Conservation (phyloP, 768 basidiomycete species). For the Suillus decipiens region DNA sequence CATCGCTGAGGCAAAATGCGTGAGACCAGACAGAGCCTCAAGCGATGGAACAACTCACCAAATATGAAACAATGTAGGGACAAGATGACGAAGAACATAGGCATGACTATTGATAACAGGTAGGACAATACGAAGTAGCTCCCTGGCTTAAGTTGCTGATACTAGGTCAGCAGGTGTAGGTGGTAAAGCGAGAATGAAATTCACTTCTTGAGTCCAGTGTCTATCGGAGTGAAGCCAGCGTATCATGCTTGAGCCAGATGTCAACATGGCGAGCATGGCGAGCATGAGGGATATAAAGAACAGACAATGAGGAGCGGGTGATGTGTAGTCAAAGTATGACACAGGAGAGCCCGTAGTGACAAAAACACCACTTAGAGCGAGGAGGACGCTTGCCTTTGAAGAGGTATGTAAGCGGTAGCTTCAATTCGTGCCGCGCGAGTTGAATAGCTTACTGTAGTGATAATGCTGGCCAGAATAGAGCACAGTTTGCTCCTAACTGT, state of each 20-base stretch:
- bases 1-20: neutral
- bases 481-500: neutral
- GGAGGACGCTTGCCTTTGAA: neutral
- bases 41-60: neutral
- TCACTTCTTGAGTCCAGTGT: neutral
- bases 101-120: neutral
- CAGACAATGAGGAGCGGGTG: neutral
- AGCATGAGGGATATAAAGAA: neutral
- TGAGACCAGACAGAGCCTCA: too few species aligned
- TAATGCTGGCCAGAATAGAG: neutral
- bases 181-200: rapidly evolving
- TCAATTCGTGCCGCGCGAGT: too few species aligned
- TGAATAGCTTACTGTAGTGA: neutral
- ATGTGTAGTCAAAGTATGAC: neutral
- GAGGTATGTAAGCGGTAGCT: neutral
- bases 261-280: neutral
- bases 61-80: neutral
- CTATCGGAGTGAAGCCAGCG: neutral
- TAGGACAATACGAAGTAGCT: neutral
- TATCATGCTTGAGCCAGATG: conserved; percentile 1
- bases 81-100: neutral
- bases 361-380: neutral
- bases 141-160: neutral
- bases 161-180: neutral
- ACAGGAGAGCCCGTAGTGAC: neutral